phyloP scores from a whole-genome alignment of 2,329 filamentous ascomycete genomes.

The Epicoccum sorghinum region DNA sequence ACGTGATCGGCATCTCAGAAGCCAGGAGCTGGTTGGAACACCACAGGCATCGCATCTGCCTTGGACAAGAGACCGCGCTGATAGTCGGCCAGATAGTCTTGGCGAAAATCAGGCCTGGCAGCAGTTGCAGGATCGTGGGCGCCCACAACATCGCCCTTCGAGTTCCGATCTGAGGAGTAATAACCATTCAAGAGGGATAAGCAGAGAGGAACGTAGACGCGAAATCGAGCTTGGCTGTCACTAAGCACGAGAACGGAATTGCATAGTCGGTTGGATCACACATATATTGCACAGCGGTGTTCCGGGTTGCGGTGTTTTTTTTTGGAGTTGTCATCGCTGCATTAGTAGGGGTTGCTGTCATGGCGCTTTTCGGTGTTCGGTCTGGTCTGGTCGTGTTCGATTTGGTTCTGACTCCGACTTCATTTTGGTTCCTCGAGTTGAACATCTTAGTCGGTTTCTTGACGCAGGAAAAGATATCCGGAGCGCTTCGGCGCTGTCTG shows the following conservation, averaged over 20 bases:
- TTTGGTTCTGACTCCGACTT: no score
- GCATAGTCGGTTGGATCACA: slow-evolving; percentile 4
- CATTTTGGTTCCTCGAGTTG: background rate
- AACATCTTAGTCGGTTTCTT: slow-evolving; percentile 1
- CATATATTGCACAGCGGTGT: slow-evolving; percentile 16
- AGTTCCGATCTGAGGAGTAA: slow-evolving; percentile 30
- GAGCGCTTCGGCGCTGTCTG: slow-evolving; percentile 15
- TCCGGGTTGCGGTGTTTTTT: slow-evolving; percentile 12
- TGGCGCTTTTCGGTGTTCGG: background rate
- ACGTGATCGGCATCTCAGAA: slow-evolving; percentile 30
- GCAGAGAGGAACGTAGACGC: slow-evolving; percentile 47
- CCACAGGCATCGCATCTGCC: slow-evolving; percentile 29
- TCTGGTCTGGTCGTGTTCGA: no score
- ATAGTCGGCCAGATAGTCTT: slow-evolving; percentile 37
- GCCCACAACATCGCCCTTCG: slow-evolving; percentile 32
- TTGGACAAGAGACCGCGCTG: slow-evolving; percentile 29
- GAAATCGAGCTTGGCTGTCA: slow-evolving; percentile 49
- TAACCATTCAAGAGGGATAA: slow-evolving; percentile 42
- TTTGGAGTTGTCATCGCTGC: slow-evolving; percentile 8
- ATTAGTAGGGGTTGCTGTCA: background rate
- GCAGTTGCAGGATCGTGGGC: slow-evolving; percentile 39
- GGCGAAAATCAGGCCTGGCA: slow-evolving; percentile 39
- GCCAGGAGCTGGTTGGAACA: slow-evolving; percentile 42
- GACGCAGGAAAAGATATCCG: slow-evolving; percentile 13
- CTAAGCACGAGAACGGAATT: slow-evolving; percentile 1